These are phyloP conservation scores for Cytospora piceicola DNA, from an alignment of 2,329 filamentous ascomycete genomes.

Conservation along the genomic window DNA sequence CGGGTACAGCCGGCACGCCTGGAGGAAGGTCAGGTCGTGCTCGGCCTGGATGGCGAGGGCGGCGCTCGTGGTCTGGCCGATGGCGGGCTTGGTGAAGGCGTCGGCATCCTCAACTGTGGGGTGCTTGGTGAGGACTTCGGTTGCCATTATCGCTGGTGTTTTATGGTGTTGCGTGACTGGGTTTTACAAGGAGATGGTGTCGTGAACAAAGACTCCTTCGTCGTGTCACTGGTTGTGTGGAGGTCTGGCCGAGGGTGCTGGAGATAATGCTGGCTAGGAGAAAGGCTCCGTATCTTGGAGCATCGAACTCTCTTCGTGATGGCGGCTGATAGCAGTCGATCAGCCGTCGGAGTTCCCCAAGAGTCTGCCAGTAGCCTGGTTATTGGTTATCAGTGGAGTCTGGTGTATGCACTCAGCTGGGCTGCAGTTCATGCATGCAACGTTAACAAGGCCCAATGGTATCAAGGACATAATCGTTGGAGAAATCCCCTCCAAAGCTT, in stretches of 20 bases:
- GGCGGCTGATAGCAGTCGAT: neutral
- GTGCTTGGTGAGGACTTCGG: constrained; percentile 15
- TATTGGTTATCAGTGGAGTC: constrained; percentile 12
- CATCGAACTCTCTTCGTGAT: neutral
- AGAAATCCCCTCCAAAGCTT: neutral
- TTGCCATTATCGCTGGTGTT: constrained; percentile 17
- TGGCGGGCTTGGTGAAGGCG: constrained; percentile 15
- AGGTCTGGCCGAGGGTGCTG: neutral
- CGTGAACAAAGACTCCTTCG: neutral
- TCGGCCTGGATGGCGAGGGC: constrained; percentile 44
- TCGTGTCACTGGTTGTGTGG: neutral
- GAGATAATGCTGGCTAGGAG: neutral
- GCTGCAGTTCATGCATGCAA: neutral
- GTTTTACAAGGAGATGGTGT: neutral
- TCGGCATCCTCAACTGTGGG: constrained; percentile 19
- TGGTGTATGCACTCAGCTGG: neutral
- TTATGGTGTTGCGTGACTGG: neutral
- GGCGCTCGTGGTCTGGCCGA: constrained; percentile 26
- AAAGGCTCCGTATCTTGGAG: neutral
- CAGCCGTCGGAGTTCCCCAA: no score
- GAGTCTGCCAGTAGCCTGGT: neutral
- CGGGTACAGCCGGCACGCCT: constrained; percentile 50
- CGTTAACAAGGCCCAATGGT: neutral
- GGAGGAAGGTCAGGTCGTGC: constrained; percentile 44
- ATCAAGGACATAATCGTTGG: neutral